Base-by-base conservation (phyloP, 78 protist genomes). In the Planoprotostelium fungivorum region DNA sequence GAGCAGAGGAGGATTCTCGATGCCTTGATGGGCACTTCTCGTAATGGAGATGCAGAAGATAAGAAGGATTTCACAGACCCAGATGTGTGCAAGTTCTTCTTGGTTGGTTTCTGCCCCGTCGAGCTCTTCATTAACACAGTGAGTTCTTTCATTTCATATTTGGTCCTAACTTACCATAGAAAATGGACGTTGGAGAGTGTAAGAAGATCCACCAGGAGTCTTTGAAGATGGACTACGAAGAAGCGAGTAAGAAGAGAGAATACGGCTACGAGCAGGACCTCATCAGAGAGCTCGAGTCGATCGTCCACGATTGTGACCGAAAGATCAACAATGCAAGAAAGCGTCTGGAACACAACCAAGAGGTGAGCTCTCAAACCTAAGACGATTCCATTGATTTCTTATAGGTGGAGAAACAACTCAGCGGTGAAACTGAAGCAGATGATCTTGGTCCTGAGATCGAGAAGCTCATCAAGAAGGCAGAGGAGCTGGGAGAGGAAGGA, bases 401-500 rank as follows among this genome's bases (percentile, higher is more conserved):
- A 25, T 35, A 85, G 63, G 16, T 85, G 29, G 87, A 36, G 16
- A 85, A 35, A 16, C 87, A 35, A 16, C 5, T 25, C 87, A 35
- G 16, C 16, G 36, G 36, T 16, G 87, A 36, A 35, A 73, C 84
- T 29, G 84, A 29, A 29, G 36, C 5, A 16, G 37, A 35, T 9
- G 88, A 29, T 1, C 37, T 35, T 16, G 88, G 63, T n/a, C 63
- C 35, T 35, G 88, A n/a, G 16, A 29, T 28, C 31, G 88, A 87
- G 25, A 28, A 84, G n/a, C 29, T 89, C 1, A 84, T 29, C 51
- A 85, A 89, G 35, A 29, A 89, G 37, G 89, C 89, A 29, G 91
- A 89, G 88, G 88, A 9, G 36, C 29, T 89, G 28, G 91, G 91
- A 25, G 63, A 86, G 34, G 91, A 89, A 34, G 91, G 91, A 36